Percentiles rank a stretch among this genome's conserved stretches.
phyloP scores from a whole-genome alignment of 805 yeast genomes.

The Candida tibetensis region DNA sequence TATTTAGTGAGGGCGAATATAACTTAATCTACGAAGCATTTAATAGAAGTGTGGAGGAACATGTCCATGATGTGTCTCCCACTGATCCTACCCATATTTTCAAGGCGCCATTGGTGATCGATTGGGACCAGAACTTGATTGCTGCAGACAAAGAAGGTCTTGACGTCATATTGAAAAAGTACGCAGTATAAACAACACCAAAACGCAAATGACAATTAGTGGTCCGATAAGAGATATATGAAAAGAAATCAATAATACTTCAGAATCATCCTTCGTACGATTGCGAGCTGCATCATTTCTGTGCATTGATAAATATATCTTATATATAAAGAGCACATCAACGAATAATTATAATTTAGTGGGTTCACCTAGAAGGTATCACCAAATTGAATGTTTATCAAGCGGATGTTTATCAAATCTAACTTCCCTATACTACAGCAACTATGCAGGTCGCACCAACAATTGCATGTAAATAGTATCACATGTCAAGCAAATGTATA shows the following conservation, averaged over 20 bases:
- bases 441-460: too few species aligned
- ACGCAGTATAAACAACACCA: constrained; percentile 9
- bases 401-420: too few species aligned
- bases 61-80: constrained; percentile 21
- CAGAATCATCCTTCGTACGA: not conserved
- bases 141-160: constrained; percentile 38
- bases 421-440: too few species aligned
- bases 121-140: constrained; percentile 44
- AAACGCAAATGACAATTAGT: too few species aligned
- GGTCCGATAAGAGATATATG: not conserved
- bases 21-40: constrained; percentile 38
- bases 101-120: constrained; percentile 41
- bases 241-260: not conserved
- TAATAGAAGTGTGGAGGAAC: constrained; percentile 14
- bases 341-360: too few species aligned
- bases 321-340: too few species aligned
- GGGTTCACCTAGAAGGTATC: too few species aligned
- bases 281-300: not conserved
- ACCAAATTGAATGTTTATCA: too few species aligned
- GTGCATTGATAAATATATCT: too few species aligned
- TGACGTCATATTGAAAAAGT: constrained; percentile 28
- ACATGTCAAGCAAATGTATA: not conserved
- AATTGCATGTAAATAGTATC: constrained; percentile 3
- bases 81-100: constrained; percentile 33
- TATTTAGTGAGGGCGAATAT: constrained; percentile 39